Conservation (phyloP, 2,329 filamentous ascomycete genomes). For the Aureobasidium sp. region DNA sequence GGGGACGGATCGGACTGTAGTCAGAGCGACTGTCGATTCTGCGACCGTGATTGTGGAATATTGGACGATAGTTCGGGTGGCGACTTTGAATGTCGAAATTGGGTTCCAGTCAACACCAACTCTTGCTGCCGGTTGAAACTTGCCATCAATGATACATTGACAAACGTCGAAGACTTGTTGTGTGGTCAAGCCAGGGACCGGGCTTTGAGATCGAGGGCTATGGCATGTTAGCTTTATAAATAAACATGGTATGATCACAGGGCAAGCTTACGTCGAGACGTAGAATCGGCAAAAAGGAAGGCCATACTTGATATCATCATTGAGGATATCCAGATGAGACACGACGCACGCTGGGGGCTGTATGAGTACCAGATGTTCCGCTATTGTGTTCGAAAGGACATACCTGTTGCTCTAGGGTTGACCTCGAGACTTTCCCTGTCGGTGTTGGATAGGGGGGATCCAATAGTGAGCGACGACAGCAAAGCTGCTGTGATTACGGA, state of each 20-base stretch:
- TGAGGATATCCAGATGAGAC: not conserved
- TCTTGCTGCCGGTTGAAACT: not conserved
- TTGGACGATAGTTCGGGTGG: not conserved
- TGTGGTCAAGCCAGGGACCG: not conserved
- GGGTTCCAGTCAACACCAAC: not conserved
- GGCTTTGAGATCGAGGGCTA: not conserved
- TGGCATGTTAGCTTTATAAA: not conserved
- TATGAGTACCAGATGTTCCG: not conserved
- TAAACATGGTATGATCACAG: not conserved
- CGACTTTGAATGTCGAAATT: not conserved
- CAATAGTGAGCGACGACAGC: not conserved
- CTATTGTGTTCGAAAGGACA: not conserved
- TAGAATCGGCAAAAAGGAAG: not conserved
- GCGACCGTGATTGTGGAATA: not conserved
- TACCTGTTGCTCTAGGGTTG: not conserved
- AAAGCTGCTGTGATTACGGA: not conserved
- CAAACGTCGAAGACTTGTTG: not conserved
- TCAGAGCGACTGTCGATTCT: not conserved
- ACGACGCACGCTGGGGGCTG: not conserved
- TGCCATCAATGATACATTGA: not conserved
- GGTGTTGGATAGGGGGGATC: not conserved
- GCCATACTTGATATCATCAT: constrained; percentile 1
- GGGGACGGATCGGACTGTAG: not conserved
- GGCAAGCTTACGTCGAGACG: constrained; percentile 17
- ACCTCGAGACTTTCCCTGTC: not conserved